Evolutionary conservation across 768 basidiomycete species (phyloP).

Genomic region (Psilocybe cubensis): DNA sequence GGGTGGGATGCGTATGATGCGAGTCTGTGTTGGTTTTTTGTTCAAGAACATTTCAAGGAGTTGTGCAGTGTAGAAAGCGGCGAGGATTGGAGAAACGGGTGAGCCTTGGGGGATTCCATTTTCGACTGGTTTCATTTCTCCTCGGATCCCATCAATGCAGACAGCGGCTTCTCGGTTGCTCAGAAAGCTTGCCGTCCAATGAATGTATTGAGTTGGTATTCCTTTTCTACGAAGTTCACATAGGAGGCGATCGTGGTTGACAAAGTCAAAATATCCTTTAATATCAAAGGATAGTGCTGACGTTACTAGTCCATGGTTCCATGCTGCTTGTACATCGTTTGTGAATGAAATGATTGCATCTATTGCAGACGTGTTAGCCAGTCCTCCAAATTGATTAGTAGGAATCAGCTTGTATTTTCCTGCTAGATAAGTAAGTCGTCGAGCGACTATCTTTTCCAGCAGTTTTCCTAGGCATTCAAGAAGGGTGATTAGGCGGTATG

Average conservation of each 20-base stretch:
- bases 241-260: conserved; percentile 26
- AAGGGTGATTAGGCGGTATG: conserved; percentile 38
- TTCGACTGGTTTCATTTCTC: conserved; percentile 26
- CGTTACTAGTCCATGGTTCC: conserved; percentile 24
- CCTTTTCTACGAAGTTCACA: conserved; percentile 21
- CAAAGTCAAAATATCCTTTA: conserved; percentile 31
- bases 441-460: conserved; percentile 29
- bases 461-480: conserved; percentile 38
- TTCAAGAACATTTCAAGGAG: conserved; percentile 25
- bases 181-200: conserved; percentile 28
- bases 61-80: conserved; percentile 26
- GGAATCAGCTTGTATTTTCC: conserved; percentile 26
- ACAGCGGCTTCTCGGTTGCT: conserved; percentile 25
- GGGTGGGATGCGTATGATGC: background rate
- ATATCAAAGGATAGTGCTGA: conserved; percentile 32
- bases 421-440: conserved; percentile 23
- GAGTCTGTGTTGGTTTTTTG: conserved; percentile 8
- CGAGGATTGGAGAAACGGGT: conserved; percentile 30
- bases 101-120: conserved; percentile 39
- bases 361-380: conserved; percentile 21
- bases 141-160: conserved; percentile 23
- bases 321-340: conserved; percentile 27
- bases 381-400: conserved; percentile 24
- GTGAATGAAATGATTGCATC: conserved; percentile 26
- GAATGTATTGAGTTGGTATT: conserved; percentile 20